Evolutionary conservation across 2,329 filamentous ascomycete species (phyloP), one percentile per base, ranked within the genome.

Genomic region (Monilinia fructigena): DNA sequence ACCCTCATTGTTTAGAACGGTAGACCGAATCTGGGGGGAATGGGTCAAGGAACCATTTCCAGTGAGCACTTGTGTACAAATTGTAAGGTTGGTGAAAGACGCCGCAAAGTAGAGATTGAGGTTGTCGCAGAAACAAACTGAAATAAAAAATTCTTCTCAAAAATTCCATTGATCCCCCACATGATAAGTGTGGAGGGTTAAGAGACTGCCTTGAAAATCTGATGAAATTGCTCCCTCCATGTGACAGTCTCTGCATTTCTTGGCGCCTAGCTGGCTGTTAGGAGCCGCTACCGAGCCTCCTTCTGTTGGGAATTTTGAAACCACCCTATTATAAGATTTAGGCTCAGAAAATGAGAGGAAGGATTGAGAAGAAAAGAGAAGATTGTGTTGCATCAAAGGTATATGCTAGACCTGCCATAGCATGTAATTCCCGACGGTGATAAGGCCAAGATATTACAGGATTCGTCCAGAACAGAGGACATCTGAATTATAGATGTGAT

Each of bases 11-110:
- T 50, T 38, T 26, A 65, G 63, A 52, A 52, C 47, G 7, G 18
- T 65, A 38, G 63, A 65, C 28, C 48, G 63, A 53, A 65, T 65
- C 35, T 65, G 54, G 54, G 63, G 54, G 28, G 63, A 65, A 52
- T 65, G 54, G 63, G 55, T 60, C 16, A 65, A 65, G 35, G 45
- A 59, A 11, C 63, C 63, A 50, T 65, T 47, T n/a, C 54, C 63
- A 18, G 63, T 65, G 23, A 65, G 54, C 42, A 65, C 63, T 40
- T 65, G 54, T 53, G 45, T 65, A 35, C 54, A 65, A 23, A 38
- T 65, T 28, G 63, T 65, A 23, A 50, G 54, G 47, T 59, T 65
- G 63, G 54, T 42, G 1, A 65, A 65, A n/a, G 63, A 40, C 47
- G 54, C 42, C 38, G 63, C 63, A 59, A 59, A 42, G 42, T 59